Percentiles rank a stretch among this genome's conserved stretches.
Conservation (phyloP, 805 yeast genomes). For the Saturnispora ahearnii region DNA sequence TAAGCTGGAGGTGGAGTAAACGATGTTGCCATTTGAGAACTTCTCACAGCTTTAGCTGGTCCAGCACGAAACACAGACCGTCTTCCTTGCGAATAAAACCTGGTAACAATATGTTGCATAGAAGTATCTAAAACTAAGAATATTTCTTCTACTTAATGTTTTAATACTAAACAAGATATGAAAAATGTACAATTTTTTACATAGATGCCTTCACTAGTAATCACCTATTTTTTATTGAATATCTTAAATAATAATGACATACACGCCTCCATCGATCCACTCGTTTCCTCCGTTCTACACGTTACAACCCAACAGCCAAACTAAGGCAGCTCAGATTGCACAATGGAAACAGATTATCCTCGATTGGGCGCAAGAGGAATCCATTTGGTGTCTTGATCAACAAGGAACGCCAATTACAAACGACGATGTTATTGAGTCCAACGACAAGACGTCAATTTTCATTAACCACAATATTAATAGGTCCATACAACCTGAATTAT, state of each 20-base stretch:
- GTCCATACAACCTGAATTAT: not conserved
- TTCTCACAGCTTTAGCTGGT: not conserved
- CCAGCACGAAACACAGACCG: not conserved
- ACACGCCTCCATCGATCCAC: constrained; percentile 43
- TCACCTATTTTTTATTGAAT: too few species aligned
- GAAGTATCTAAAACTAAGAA: not conserved
- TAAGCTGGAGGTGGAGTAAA: not conserved
- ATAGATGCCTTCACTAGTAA: too few species aligned
- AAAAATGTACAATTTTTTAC: too few species aligned
- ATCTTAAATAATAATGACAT: not conserved
- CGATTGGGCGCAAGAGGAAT: constrained; percentile 47
- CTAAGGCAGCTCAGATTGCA: constrained; percentile 66
- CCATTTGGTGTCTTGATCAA: constrained; percentile 44
- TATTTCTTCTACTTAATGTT: too few species aligned
- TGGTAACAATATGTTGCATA: constrained; percentile 9
- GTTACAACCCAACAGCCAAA: constrained; percentile 73
- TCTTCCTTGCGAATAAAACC: not conserved
- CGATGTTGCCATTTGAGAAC: not conserved
- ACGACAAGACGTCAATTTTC: not conserved
- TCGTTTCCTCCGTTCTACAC: constrained; percentile 90
- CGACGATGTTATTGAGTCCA: not conserved
- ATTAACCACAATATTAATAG: not conserved
- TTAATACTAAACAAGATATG: too few species aligned
- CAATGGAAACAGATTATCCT: constrained; percentile 67
- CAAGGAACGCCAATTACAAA: constrained; percentile 25